Percentiles rank a stretch among this genome's conserved stretches.
These are phyloP conservation scores for Phanerochaete carnosa DNA, from an alignment of 768 basidiomycete genomes.

Conservation along the genomic window DNA sequence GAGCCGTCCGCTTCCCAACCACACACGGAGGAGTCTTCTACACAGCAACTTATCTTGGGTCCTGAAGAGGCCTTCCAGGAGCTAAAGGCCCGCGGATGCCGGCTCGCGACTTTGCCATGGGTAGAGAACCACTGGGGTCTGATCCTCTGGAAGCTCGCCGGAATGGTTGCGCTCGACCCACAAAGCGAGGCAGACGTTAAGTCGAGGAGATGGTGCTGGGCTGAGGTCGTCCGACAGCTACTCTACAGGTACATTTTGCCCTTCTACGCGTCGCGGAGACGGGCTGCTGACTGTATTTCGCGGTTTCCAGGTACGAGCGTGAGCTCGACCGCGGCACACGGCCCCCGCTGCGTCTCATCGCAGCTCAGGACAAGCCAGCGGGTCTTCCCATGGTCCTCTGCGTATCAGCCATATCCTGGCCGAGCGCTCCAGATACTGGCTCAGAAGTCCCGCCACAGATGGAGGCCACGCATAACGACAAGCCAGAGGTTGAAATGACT, in stretches of 20 bases:
- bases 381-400: constrained; percentile 82
- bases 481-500: constrained; percentile 79
- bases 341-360: constrained; percentile 77
- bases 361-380: constrained; percentile 79
- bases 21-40: background rate
- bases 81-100: constrained; percentile 57
- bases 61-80: constrained; percentile 53
- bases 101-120: constrained; percentile 73
- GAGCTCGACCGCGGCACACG: constrained; percentile 78
- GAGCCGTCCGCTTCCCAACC: constrained; percentile 12
- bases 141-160: constrained; percentile 93
- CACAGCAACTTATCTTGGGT: constrained; percentile 32
- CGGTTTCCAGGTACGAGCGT: constrained; percentile 70
- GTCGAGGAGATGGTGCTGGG: constrained; percentile 74
- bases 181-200: constrained; percentile 42
- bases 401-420: constrained; percentile 59
- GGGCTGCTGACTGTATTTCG: constrained; percentile 26
- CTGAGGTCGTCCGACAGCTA: constrained; percentile 77
- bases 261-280: background rate
- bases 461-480: background rate
- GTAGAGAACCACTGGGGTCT: constrained; percentile 89
- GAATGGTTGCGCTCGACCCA: constrained; percentile 76
- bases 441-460: constrained; percentile 36
- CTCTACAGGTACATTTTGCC: constrained; percentile 64
- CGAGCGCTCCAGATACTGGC: constrained; percentile 9